Evolutionary conservation across 306 rosid genomes (phyloP).

Genomic region (Cucurbita moschata): DNA sequence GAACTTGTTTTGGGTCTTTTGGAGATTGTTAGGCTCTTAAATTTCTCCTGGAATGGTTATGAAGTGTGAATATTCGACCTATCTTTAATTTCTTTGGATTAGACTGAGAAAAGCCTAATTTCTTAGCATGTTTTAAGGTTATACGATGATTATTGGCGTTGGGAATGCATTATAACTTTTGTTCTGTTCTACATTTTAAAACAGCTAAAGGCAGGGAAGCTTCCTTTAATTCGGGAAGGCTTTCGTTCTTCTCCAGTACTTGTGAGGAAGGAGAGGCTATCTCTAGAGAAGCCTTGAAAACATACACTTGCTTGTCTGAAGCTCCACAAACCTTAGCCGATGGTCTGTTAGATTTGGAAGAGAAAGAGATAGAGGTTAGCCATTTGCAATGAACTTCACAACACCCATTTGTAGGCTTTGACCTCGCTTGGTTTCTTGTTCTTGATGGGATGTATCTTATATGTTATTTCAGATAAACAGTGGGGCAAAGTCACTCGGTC

Average conservation of each 20-base stretch:
- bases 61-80: not conserved
- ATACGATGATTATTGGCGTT: not conserved
- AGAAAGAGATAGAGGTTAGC: conserved; percentile 37
- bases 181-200: conserved; percentile 4
- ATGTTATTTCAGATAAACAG: conserved; percentile 27
- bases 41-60: not conserved
- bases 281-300: conserved; percentile 33
- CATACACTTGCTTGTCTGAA: conserved; percentile 29
- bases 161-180: not conserved
- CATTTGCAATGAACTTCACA: not conserved
- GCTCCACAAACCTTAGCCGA: conserved; percentile 27
- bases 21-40: not conserved
- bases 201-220: conserved; percentile 53
- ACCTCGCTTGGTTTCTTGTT: not conserved
- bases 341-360: conserved; percentile 32
- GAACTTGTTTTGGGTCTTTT: not conserved
- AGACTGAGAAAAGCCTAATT: not conserved
- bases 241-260: conserved; percentile 37
- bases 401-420: not conserved
- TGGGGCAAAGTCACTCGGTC: conserved; percentile 23
- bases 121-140: not conserved
- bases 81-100: not conserved
- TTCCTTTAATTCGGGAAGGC: conserved; percentile 29
- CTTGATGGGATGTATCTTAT: not conserved
- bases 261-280: conserved; percentile 46